These are phyloP conservation scores for Rhodotorula sp. DNA, from an alignment of 1,284 basidiomycete species.

Conservation along the genomic window DNA sequence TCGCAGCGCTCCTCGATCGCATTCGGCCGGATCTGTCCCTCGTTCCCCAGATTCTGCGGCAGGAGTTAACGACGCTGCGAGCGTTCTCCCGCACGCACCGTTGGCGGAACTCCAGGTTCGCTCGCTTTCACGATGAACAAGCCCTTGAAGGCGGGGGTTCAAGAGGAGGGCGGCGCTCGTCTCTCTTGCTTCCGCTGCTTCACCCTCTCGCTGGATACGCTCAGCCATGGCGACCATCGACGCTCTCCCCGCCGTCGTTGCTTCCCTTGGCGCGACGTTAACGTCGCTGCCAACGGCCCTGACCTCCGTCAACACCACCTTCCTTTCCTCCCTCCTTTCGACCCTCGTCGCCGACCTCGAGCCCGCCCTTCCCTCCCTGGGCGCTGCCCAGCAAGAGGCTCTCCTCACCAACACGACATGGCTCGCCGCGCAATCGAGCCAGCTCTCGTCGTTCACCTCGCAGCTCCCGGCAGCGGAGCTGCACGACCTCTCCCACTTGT, in stretches of 20 bases:
- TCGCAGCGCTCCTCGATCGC: no score
- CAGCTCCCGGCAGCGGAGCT: neutral
- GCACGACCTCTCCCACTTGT: neutral
- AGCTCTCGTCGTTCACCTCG: neutral
- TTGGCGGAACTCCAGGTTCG: neutral
- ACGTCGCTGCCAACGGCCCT: neutral
- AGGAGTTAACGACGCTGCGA: no score
- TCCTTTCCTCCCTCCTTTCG: neutral
- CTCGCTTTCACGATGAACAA: neutral
- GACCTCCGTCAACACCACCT: neutral
- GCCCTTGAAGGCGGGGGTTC: no score
- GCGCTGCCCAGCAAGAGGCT: neutral
- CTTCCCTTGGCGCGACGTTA: neutral
- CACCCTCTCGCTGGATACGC: neutral
- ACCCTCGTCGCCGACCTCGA: neutral
- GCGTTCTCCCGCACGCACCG: no score
- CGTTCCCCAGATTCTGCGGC: no score
- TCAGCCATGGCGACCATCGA: conserved; percentile 1
- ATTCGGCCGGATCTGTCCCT: no score
- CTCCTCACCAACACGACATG: conserved; percentile 12
- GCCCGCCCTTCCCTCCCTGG: neutral
- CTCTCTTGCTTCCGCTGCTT: neutral
- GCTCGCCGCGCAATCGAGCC: neutral
- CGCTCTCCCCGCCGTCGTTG: neutral
- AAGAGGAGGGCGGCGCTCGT: no score